These are phyloP conservation scores for Solanum appendiculatum DNA, from an alignment of 257 asterid species.

Conservation along the genomic window DNA sequence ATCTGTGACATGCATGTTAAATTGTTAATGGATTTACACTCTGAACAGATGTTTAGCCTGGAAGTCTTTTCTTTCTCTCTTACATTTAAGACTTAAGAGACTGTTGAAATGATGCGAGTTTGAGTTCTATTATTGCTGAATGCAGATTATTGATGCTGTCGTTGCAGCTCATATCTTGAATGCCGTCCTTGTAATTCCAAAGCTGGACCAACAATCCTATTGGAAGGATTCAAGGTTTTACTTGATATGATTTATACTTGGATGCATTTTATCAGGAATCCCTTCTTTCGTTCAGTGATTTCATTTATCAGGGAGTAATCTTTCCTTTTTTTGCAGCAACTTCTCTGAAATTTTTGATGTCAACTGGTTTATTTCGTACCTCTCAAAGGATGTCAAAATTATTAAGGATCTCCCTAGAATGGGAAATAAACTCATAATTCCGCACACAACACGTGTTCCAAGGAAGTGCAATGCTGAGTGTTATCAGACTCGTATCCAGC, in stretches of 20 bases:
- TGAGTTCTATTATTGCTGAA: background rate
- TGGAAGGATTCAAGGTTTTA: slow-evolving; percentile 72
- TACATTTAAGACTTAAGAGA: background rate
- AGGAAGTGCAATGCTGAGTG: slow-evolving; percentile 53
- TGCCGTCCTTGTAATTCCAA: slow-evolving; percentile 60
- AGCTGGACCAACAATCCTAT: slow-evolving; percentile 56
- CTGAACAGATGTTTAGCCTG: background rate
- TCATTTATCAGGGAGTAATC: background rate
- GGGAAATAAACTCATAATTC: slow-evolving; percentile 27
- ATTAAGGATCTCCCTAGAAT: slow-evolving; percentile 35
- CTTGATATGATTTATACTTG: background rate
- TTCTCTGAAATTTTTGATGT: slow-evolving; percentile 69
- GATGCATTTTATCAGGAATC: background rate
- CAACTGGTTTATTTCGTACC: slow-evolving; percentile 40
- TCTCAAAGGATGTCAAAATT: slow-evolving; percentile 42
- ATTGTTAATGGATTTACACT: background rate
- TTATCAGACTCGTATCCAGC: slow-evolving; percentile 51
- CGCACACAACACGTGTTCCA: slow-evolving; percentile 40
- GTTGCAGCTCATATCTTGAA: slow-evolving; percentile 70
- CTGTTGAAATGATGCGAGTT: background rate
- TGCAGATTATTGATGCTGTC: slow-evolving; percentile 72
- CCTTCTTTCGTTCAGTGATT: background rate
- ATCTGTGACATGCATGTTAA: background rate
- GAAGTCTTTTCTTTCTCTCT: background rate
- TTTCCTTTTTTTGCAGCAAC: slow-evolving; percentile 38